Percentiles rank a stretch among this genome's conserved stretches.
phyloP scores from a whole-genome alignment of 2,329 filamentous ascomycete genomes.

The Fusarium scirpi region DNA sequence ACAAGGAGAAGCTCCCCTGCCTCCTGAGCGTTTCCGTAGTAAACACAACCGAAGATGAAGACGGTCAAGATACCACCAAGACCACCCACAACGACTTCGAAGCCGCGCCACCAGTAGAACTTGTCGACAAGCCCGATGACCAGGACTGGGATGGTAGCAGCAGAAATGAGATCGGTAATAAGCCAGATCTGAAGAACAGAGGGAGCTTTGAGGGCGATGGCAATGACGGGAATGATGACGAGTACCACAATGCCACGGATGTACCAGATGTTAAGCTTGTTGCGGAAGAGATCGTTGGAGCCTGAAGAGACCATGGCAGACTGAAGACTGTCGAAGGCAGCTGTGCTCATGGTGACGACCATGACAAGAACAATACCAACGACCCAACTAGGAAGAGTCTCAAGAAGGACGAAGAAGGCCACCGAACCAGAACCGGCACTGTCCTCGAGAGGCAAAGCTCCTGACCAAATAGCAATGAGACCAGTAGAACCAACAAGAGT shows the following conservation, averaged over 20 bases:
- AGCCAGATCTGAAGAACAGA: constrained; percentile 85
- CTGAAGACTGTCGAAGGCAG: constrained; percentile 84
- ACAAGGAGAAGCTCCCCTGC: constrained; percentile 78
- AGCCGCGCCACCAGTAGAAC: constrained; percentile 83
- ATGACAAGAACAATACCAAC: constrained; percentile 85
- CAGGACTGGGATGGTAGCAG: constrained; percentile 79
- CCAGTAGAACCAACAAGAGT: constrained; percentile 79
- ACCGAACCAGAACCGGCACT: constrained; percentile 70
- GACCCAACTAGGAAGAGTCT: constrained; percentile 81
- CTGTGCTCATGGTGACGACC: constrained; percentile 80
- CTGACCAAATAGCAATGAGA: constrained; percentile 82
- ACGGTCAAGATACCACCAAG: constrained; percentile 82
- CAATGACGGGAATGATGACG: constrained; percentile 78
- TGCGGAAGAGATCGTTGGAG: constrained; percentile 87
- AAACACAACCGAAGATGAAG: constrained; percentile 84
- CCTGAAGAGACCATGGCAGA: constrained; percentile 87
- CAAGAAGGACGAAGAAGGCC: constrained; percentile 80
- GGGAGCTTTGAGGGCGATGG: constrained; percentile 79
- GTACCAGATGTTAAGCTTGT: constrained; percentile 80
- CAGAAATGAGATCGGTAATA: constrained; percentile 83
- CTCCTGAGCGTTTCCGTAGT: constrained; percentile 74
- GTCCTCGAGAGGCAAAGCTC: constrained; percentile 71
- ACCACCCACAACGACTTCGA: constrained; percentile 82
- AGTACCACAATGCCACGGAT: constrained; percentile 77
- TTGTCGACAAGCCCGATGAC: constrained; percentile 76